These are phyloP conservation scores for Talaromyces sp. DNA, from an alignment of 2,329 filamentous ascomycete species.

Conservation along the genomic window DNA sequence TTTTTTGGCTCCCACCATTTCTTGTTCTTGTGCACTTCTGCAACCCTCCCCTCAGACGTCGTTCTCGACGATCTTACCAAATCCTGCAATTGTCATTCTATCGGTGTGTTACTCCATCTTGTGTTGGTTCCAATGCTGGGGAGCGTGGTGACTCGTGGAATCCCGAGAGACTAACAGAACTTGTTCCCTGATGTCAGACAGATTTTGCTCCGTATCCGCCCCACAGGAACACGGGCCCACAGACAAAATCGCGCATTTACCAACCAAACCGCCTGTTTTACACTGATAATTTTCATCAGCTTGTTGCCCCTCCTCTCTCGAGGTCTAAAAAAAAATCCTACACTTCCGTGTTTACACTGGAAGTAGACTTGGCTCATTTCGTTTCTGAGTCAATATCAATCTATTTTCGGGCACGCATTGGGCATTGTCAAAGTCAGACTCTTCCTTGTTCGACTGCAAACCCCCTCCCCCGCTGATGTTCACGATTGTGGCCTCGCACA, in stretches of 20 bases:
- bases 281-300: conserved; percentile 25
- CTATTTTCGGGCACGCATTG: conserved; percentile 21
- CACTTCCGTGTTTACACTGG: background rate
- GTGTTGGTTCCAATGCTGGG: background rate
- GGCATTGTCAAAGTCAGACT: conserved; percentile 21
- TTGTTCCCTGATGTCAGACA: conserved; percentile 25
- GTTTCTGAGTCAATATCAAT: background rate
- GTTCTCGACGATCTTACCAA: conserved; percentile 1
- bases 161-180: conserved; percentile 8
- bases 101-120: conserved; percentile 1
- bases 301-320: conserved; percentile 12
- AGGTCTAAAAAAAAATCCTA: conserved; percentile 1
- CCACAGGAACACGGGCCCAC: conserved; percentile 29
- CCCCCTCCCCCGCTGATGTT: conserved; percentile 34
- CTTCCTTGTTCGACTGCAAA: conserved; percentile 3
- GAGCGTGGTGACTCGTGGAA: background rate
- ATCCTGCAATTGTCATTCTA: background rate
- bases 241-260: conserved; percentile 29
- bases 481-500: conserved; percentile 35
- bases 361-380: background rate
- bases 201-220: conserved; percentile 23
- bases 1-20: background rate
- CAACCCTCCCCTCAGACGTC: conserved; percentile 4
- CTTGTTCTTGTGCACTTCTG: no score
- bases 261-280: conserved; percentile 19